Conservation (phyloP, 495 filamentous ascomycete genomes). For the Penicillium cinerascens region DNA sequence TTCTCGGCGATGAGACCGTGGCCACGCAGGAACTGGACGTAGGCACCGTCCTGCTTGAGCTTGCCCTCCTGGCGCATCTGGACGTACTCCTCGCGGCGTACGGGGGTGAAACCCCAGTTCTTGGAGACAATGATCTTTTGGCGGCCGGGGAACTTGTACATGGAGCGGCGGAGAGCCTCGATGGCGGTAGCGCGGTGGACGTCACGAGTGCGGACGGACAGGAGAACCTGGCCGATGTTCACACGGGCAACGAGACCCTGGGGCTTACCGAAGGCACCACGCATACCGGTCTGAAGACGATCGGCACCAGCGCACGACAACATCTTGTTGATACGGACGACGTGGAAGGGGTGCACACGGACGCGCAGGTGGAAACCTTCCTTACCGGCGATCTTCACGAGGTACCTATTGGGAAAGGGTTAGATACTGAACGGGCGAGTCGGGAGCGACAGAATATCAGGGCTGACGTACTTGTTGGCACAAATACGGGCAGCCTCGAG, state of each 20-base stretch:
- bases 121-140: conserved; percentile 99
- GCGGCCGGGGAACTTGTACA: conserved; percentile 99
- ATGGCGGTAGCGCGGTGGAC: conserved; percentile 84
- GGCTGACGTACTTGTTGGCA: conserved; percentile 82
- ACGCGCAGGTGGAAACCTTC: conserved; percentile 99
- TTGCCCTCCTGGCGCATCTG: conserved; percentile 84
- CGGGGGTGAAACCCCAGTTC: conserved; percentile 99
- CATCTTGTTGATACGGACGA: conserved; percentile 99
- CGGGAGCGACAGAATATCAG: background rate
- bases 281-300: conserved; percentile 99
- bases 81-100: conserved; percentile 94
- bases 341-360: conserved; percentile 98
- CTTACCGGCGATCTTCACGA: conserved; percentile 96
- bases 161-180: conserved; percentile 95
- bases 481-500: conserved; percentile 99
- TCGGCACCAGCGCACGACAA: conserved; percentile 99
- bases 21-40: conserved; percentile 96
- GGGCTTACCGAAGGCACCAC: conserved; percentile 99
- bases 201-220: conserved; percentile 95
- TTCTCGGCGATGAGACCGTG: conserved; percentile 81
- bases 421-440: background rate
- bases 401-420: conserved; percentile 53
- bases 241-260: conserved; percentile 97
- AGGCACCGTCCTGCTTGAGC: conserved; percentile 93
- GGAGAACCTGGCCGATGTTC: conserved; percentile 98